A percentile compares a stretch with the other conserved stretches of the same genome.
Evolutionary conservation across 352 stramenopile species (phyloP).

Genomic region (Pythium biforme): DNA sequence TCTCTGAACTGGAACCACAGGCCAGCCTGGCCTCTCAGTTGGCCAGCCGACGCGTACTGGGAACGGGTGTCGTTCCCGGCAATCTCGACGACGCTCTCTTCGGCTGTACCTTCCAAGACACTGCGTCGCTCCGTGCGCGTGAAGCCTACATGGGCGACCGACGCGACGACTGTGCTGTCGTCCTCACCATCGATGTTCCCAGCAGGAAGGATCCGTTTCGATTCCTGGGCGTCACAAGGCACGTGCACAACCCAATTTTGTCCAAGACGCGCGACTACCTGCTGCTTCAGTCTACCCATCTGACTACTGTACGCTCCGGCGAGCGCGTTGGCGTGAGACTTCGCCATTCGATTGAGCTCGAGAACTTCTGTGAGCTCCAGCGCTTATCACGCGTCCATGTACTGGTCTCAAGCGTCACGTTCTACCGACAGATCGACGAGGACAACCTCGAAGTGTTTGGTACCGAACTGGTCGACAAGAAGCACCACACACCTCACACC

Average conservation of each 20-base stretch:
- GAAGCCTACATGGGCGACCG: slow-evolving; percentile 36
- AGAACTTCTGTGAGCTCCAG: slow-evolving; percentile 34
- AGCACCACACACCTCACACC: not conserved
- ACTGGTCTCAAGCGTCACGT: slow-evolving; percentile 29
- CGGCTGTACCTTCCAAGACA: slow-evolving; percentile 41
- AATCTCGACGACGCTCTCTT: slow-evolving; percentile 57
- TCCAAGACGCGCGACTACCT: slow-evolving; percentile 41
- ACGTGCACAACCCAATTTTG: slow-evolving; percentile 8
- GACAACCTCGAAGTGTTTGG: slow-evolving; percentile 41
- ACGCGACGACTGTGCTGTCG: slow-evolving; percentile 28
- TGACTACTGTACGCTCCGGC: slow-evolving; percentile 8
- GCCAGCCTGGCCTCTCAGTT: not conserved
- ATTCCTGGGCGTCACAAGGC: slow-evolving; percentile 39
- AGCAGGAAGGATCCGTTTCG: slow-evolving; percentile 32
- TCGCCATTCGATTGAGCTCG: slow-evolving; percentile 46
- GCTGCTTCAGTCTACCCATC: slow-evolving; percentile 13
- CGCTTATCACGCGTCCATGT: slow-evolving; percentile 33
- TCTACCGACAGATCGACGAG: slow-evolving; percentile 43
- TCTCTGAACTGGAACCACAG: not conserved
- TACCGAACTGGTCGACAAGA: slow-evolving; percentile 31
- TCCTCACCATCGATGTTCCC: slow-evolving; percentile 28
- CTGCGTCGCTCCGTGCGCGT: slow-evolving; percentile 31
- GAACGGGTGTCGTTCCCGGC: slow-evolving; percentile 33
- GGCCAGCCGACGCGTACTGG: not conserved
- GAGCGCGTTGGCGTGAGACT: slow-evolving; percentile 48